Evolutionary conservation across 331 rosid genomes (phyloP).

Genomic region (Rosa hybrid): DNA sequence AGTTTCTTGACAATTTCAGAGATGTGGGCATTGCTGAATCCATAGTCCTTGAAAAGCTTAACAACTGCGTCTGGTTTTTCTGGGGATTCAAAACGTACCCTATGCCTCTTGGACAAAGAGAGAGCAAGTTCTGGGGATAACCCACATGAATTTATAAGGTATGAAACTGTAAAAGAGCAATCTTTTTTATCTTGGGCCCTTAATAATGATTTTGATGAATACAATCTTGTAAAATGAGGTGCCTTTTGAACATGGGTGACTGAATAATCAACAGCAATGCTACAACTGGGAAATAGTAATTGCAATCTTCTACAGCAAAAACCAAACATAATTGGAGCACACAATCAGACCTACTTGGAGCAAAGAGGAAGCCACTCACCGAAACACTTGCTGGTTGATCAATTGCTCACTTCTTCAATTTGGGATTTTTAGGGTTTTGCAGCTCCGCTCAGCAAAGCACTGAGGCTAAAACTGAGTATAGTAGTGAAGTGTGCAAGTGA

Average conservation of each 20-base stretch:
- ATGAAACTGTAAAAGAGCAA: not conserved
- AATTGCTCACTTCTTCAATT: not conserved
- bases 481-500: no score
- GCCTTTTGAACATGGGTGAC: not conserved
- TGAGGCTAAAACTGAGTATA: no score
- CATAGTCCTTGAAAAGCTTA: not conserved
- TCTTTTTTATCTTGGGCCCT: not conserved
- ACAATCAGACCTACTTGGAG: not conserved
- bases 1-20: not conserved
- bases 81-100: not conserved
- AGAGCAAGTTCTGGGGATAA: constrained; percentile 1
- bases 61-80: not conserved
- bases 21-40: not conserved
- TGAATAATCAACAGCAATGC: not conserved
- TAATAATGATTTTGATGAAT: not conserved
- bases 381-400: not conserved
- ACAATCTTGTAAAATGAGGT: not conserved
- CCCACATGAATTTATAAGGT: not conserved
- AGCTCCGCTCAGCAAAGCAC: no score
- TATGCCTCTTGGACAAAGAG: not conserved
- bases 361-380: not conserved
- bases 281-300: not conserved
- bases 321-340: not conserved
- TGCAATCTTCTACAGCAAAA: not conserved
- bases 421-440: not conserved